A percentile compares a stretch with the other conserved stretches of the same genome.
phyloP scores from a whole-genome alignment of 805 yeast genomes.

The Priceomyces medius region DNA sequence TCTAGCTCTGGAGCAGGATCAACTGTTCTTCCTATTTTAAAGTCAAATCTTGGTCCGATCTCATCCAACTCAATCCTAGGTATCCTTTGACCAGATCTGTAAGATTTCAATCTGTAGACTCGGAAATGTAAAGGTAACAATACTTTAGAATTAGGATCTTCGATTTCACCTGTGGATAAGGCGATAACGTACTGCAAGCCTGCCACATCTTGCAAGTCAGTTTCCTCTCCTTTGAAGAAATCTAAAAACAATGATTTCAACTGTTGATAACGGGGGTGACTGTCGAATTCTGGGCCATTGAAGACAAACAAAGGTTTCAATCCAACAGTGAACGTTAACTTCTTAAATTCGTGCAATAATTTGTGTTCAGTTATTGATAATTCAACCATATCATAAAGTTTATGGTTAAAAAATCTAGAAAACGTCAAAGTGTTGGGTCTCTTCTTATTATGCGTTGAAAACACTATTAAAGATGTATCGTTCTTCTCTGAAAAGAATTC shows the following conservation, averaged over 20 bases:
- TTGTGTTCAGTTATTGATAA: constrained; percentile 66
- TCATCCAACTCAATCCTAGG: constrained; percentile 95
- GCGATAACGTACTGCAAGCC: constrained; percentile 91
- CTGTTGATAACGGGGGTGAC: constrained; percentile 82
- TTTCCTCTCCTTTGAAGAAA: constrained; percentile 82
- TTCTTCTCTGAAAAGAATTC: constrained; percentile 96
- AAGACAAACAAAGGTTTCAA: constrained; percentile 92
- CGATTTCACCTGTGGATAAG: constrained; percentile 70
- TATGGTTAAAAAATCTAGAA: constrained; percentile 84
- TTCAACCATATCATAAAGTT: constrained; percentile 93
- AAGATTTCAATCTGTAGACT: constrained; percentile 83
- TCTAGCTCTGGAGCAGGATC: constrained; percentile 82
- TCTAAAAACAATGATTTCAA: constrained; percentile 86
- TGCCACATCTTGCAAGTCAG: constrained; percentile 85
- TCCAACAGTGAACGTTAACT: constrained; percentile 79
- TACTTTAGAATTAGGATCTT: constrained; percentile 67
- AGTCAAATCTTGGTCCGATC: constrained; percentile 93
- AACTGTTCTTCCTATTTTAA: constrained; percentile 84
- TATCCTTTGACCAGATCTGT: constrained; percentile 77
- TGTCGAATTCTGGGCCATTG: constrained; percentile 88
- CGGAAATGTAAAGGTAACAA: constrained; percentile 86
- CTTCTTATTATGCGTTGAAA: constrained; percentile 80
- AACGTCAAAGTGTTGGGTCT: constrained; percentile 90
- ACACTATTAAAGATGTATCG: constrained; percentile 80
- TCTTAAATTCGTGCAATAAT: constrained; percentile 75